phyloP scores from a whole-genome alignment of 2,329 filamentous ascomycete genomes.

The Fusarium praegraminearum region DNA sequence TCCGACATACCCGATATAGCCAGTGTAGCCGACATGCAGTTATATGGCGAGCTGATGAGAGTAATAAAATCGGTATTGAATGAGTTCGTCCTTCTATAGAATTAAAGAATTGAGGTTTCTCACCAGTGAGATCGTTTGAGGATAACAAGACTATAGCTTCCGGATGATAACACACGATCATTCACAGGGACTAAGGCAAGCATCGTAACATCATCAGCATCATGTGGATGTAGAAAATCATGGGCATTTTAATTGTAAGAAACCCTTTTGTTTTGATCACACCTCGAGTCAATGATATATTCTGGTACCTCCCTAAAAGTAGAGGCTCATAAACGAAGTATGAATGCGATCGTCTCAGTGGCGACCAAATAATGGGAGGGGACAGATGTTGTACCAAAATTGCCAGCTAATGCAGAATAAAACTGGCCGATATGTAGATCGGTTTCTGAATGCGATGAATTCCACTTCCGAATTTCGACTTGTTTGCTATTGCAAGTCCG shows the following conservation, averaged over 20 bases:
- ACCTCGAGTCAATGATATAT: neutral
- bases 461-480: neutral
- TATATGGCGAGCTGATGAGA: neutral
- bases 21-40: slow-evolving; percentile 8
- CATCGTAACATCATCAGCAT: neutral
- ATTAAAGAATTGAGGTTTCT: too few relatives aligned
- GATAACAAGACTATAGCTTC: too few relatives aligned
- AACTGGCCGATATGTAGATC: neutral
- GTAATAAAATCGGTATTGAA: neutral
- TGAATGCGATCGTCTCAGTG: neutral
- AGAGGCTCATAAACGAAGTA: neutral
- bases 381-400: neutral
- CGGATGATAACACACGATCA: neutral
- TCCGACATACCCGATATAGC: slow-evolving; percentile 30
- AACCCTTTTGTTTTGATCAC: neutral
- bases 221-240: neutral
- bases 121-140: too few relatives aligned
- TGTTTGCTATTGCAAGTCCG: neutral
- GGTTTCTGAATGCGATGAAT: neutral
- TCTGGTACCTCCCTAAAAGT: too few relatives aligned
- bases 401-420: neutral
- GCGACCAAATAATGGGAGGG: neutral
- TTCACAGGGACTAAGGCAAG: neutral
- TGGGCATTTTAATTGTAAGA: neutral
- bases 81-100: neutral